A percentile compares a stretch with the other conserved stretches of the same genome.
phyloP scores from a whole-genome alignment of 139 green algal genomes.

The Mesotaenium endlicherianum region DNA sequence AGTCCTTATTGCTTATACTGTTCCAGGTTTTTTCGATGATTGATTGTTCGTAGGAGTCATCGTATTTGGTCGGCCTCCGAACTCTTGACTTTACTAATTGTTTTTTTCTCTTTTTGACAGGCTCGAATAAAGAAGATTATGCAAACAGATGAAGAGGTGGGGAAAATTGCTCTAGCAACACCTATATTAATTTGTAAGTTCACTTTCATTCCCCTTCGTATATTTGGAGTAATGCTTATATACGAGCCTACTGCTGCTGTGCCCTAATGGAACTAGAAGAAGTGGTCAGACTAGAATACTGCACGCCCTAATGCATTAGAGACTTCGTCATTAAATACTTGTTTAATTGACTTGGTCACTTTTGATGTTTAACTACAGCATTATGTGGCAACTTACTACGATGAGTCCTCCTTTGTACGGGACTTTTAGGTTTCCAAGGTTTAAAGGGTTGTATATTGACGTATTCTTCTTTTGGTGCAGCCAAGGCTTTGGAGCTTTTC shows the following conservation, averaged over 20 bases:
- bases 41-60: background rate
- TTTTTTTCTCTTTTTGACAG: constrained; percentile 36
- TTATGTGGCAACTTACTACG: no score
- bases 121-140: constrained; percentile 90
- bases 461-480: constrained; percentile 53
- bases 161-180: constrained; percentile 86
- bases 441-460: background rate
- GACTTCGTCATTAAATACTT: background rate
- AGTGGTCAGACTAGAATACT: background rate
- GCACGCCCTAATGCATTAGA: background rate
- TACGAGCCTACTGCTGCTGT: background rate
- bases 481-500: constrained; percentile 85
- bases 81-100: no score
- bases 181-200: constrained; percentile 81
- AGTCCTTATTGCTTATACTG: background rate
- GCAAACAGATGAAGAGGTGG: constrained; percentile 93
- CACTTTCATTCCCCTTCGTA: background rate
- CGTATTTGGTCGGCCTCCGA: background rate
- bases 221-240: constrained; percentile 4
- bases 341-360: no score
- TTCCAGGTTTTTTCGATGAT: constrained; percentile 4
- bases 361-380: no score
- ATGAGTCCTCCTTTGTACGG: no score
- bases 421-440: background rate
- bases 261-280: background rate